Conservation (phyloP, 176 grass and related monocot genomes). For the Aegilops longissima region DNA sequence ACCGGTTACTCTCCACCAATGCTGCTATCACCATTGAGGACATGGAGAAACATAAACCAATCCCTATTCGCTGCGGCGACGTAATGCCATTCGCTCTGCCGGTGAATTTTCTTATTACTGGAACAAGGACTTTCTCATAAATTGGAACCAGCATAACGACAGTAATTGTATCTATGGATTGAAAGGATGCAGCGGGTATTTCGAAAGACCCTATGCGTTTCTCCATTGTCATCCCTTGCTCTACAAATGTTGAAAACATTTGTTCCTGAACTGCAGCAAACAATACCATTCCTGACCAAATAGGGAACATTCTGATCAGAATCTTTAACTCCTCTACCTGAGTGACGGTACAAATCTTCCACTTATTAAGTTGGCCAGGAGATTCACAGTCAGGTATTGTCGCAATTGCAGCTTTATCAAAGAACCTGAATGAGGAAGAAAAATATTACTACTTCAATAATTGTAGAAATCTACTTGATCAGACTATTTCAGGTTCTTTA, state of each 20-base stretch:
- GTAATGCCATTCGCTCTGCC: constrained; percentile 48
- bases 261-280: constrained; percentile 50
- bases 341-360: constrained; percentile 58
- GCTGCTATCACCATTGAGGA: constrained; percentile 53
- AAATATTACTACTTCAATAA: background rate
- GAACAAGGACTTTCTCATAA: constrained; percentile 60
- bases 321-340: constrained; percentile 72
- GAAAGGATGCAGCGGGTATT: constrained; percentile 62
- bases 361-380: constrained; percentile 29
- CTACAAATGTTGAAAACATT: constrained; percentile 53
- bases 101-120: constrained; percentile 42
- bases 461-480: background rate
- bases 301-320: constrained; percentile 54
- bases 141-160: constrained; percentile 48
- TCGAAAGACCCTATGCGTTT: constrained; percentile 33
- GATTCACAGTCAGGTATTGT: constrained; percentile 25
- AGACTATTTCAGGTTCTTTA: background rate
- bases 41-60: constrained; percentile 44
- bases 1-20: constrained; percentile 46
- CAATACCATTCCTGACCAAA: constrained; percentile 49
- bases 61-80: constrained; percentile 48
- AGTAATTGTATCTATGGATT: constrained; percentile 39
- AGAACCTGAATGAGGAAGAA: constrained; percentile 49
- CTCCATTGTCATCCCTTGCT: constrained; percentile 55
- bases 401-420: constrained; percentile 65